A percentile compares a stretch with the other conserved stretches of the same genome.
Conservation (phyloP, 805 yeast species). For the Sugiyamaella marilandica region DNA sequence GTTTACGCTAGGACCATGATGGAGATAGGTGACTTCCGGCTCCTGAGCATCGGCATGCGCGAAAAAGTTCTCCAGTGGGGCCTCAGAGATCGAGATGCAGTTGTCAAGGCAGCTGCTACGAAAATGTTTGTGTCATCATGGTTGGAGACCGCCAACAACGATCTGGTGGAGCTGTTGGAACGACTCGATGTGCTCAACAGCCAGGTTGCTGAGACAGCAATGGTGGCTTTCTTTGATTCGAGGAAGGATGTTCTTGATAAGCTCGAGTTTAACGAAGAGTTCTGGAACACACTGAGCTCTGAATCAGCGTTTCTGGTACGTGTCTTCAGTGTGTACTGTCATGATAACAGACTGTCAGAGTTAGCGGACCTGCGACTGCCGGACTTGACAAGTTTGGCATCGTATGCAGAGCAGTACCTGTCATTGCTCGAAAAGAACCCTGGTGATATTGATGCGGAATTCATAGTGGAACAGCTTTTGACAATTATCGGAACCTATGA, state of each 20-base stretch:
- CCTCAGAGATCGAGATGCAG: constrained; percentile 73
- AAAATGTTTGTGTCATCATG: constrained; percentile 67
- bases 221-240: constrained; percentile 56
- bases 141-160: constrained; percentile 64
- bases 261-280: constrained; percentile 55
- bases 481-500: constrained; percentile 67
- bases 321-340: constrained; percentile 60
- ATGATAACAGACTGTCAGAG: constrained; percentile 37
- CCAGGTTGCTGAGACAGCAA: constrained; percentile 60
- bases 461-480: constrained; percentile 69
- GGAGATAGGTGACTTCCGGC: constrained; percentile 53
- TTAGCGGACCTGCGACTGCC: constrained; percentile 68
- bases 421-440: constrained; percentile 29
- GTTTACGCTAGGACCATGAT: constrained; percentile 66
- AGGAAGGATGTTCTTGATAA: constrained; percentile 59
- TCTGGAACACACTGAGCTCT: constrained; percentile 66
- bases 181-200: constrained; percentile 66
- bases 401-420: constrained; percentile 52
- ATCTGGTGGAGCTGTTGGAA: constrained; percentile 66
- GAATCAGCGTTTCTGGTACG: constrained; percentile 73
- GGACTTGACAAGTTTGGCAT: constrained; percentile 69
- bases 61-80: constrained; percentile 79
- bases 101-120: constrained; percentile 66
- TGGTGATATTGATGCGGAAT: constrained; percentile 57
- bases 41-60: constrained; percentile 50